A percentile compares a stretch with the other conserved stretches of the same genome.
Conservation (phyloP, 768 basidiomycete species). For the Podaxis sp. region DNA sequence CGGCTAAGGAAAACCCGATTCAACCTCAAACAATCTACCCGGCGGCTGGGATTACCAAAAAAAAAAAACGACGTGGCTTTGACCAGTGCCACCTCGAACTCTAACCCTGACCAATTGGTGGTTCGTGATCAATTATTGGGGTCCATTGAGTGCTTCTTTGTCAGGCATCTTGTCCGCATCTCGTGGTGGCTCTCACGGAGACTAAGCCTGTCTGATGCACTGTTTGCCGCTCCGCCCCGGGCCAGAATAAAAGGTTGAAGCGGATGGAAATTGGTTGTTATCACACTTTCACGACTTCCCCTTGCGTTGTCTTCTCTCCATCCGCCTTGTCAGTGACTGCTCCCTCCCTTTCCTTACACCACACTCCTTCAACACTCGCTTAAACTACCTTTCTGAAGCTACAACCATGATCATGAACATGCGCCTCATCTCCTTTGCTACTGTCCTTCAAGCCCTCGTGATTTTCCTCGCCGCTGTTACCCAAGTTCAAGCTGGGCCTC, state of each 20-base stretch:
- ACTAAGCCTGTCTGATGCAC: conserved; percentile 5
- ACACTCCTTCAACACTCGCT: conserved; percentile 1
- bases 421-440: conserved; percentile 23
- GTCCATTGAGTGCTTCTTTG: not conserved
- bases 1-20: not conserved
- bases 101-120: not conserved
- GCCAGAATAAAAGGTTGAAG: not conserved
- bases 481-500: conserved; percentile 21
- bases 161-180: not conserved
- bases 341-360: conserved; percentile 7
- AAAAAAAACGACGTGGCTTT: not conserved
- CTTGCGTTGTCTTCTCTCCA: not conserved
- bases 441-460: conserved; percentile 23
- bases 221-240: conserved; percentile 1
- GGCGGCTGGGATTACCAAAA: not conserved
- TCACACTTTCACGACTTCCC: not conserved
- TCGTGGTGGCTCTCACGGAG: conserved; percentile 3
- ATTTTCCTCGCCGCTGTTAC: conserved; percentile 22
- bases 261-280: not conserved
- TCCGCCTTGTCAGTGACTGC: not conserved
- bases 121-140: not conserved
- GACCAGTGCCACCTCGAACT: not conserved
- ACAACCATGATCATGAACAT: conserved; percentile 17
- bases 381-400: conserved; percentile 5
- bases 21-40: not conserved